Conservation (phyloP, 805 yeast genomes). For the Yamadazyma insecticola region DNA sequence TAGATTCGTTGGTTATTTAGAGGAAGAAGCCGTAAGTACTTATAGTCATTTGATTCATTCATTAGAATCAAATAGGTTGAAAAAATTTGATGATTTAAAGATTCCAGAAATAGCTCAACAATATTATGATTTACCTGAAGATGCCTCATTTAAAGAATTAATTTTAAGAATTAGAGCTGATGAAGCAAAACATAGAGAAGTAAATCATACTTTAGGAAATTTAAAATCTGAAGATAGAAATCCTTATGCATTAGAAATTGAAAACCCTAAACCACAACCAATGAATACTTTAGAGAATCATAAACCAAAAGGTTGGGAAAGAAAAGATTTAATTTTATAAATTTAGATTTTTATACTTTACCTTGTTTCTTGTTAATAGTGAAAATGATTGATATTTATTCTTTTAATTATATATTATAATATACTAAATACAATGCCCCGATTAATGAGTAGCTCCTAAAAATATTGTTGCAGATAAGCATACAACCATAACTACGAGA, state of each 20-base stretch:
- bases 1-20: conserved; percentile 72
- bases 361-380: too few relatives aligned
- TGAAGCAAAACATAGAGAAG: conserved; percentile 77
- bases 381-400: too few relatives aligned
- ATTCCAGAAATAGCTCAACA: conserved; percentile 58
- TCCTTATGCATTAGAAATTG: conserved; percentile 54
- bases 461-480: conserved; percentile 47
- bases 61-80: conserved; percentile 48
- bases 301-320: conserved; percentile 39
- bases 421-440: background rate
- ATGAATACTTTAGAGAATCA: conserved; percentile 25
- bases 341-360: too few relatives aligned
- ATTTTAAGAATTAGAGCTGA: conserved; percentile 65
- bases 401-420: background rate
- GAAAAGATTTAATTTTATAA: conserved; percentile 29
- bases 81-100: conserved; percentile 39
- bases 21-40: conserved; percentile 72
- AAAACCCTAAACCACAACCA: conserved; percentile 36
- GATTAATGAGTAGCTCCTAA: conserved; percentile 19
- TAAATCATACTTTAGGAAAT: conserved; percentile 72
- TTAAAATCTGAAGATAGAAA: conserved; percentile 56
- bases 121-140: conserved; percentile 56
- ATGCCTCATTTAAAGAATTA: conserved; percentile 55
- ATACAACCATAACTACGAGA: conserved; percentile 47
- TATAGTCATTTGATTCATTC: conserved; percentile 55